Evolutionary conservation across 2,329 filamentous ascomycete genomes (phyloP).

Genomic region (Venturia aucupariae): DNA sequence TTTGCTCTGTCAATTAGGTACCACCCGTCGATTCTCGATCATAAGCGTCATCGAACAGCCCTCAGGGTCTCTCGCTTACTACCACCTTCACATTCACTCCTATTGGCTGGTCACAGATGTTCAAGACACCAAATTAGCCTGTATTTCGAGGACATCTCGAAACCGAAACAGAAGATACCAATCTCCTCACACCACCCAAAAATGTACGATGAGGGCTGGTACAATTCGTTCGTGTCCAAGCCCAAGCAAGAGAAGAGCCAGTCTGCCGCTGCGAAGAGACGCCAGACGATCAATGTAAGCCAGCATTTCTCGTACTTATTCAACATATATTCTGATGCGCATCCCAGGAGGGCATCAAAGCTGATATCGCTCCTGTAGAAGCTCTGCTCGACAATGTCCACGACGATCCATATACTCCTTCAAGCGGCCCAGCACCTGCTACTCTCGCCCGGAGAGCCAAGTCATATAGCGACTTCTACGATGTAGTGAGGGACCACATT

Average conservation of each 20-base stretch:
- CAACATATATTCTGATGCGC: slow-evolving; percentile 23
- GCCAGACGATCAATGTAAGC: slow-evolving; percentile 38
- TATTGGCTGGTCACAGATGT: neutral
- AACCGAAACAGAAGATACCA: neutral
- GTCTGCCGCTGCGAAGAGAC: slow-evolving; percentile 40
- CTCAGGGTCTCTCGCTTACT: neutral
- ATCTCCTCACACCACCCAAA: slow-evolving; percentile 17
- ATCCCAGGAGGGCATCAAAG: slow-evolving; percentile 45
- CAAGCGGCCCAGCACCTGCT: slow-evolving; percentile 55
- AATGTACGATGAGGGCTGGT: slow-evolving; percentile 83
- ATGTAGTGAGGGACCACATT: slow-evolving; percentile 49
- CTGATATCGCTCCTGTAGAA: slow-evolving; percentile 44
- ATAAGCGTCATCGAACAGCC: neutral
- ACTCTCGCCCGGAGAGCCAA: slow-evolving; percentile 57
- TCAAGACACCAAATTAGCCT: slow-evolving; percentile 5
- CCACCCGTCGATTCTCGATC: too few relatives aligned
- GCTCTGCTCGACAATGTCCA: slow-evolving; percentile 52
- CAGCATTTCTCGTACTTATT: slow-evolving; percentile 49
- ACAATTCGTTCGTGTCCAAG: slow-evolving; percentile 56
- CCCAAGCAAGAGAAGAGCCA: slow-evolving; percentile 32
- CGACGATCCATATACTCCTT: slow-evolving; percentile 44
- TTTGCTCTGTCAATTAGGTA: neutral
- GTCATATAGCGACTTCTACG: slow-evolving; percentile 72
- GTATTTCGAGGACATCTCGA: too few relatives aligned
- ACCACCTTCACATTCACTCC: neutral